Evolutionary conservation across 1,139 yeast genomes (phyloP), one percentile per base, ranked within the genome.

Genomic region (Magnusiomyces paraingens): DNA sequence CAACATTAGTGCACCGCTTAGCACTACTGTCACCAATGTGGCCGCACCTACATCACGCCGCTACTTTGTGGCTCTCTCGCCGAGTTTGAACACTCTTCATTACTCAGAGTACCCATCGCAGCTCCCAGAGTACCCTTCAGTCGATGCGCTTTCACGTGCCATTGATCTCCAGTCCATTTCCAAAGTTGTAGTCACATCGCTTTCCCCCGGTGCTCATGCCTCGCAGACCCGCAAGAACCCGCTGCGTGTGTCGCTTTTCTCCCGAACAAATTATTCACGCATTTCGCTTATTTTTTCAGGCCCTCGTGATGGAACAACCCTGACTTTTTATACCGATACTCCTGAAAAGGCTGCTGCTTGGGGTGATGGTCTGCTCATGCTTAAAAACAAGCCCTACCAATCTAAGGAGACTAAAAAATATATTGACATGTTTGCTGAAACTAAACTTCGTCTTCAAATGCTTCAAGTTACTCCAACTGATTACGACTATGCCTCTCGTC

Each of bases 331-430:
- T 66, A 80, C 87, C 6, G 93, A 86, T 59, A 84, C 90, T 4
- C 79, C 80, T 57, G 89, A 84, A 52, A 78, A 81, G 56, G 82
- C 86, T 52, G 80, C 79, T 56, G 81, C 84, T 11, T 88, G 95
- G 94, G 73, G 84, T 48, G 95, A 88, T 69, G 96, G 95, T 1
- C 69, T 88, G 55, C 82, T 81, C 65, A 74, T 87, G 77, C 73
- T 86, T 60, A 70, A 74, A 36, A 70, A 71, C 42, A 70, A 69
- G 43, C 58, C 64, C 2, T 65, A 64, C 47, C 72, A 83, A 47
- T 82, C 91, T 0, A 69, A 68, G 1, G 87, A 82, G 35, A 81
- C 94, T 2, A 76, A 76, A 53, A 72, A 70, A 49, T 91, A 86
- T 64, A 73, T 85, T 49, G 74, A 76, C 21, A 73, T 76, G 47